Evolutionary conservation across 352 stramenopile species (phyloP).

Genomic region (Globisporangium uncinulatum): DNA sequence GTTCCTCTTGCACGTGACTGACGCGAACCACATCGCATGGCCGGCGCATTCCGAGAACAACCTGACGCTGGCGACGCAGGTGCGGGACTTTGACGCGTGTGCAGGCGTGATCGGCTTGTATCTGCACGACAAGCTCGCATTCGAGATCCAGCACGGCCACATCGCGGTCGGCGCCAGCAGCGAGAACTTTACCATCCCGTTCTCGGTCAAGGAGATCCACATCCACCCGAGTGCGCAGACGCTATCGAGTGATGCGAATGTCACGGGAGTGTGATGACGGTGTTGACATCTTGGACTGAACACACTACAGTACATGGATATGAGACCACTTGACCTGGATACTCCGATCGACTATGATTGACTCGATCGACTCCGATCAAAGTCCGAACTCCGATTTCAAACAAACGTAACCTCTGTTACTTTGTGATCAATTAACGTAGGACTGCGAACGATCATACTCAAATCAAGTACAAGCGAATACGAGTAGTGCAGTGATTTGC

Average conservation of each 20-base stretch:
- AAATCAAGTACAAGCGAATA: too few species aligned
- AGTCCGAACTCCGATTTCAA: too few species aligned
- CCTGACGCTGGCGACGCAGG: conserved; percentile 41
- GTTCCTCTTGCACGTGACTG: conserved; percentile 46
- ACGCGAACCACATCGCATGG: conserved; percentile 49
- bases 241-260: background rate
- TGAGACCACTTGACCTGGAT: too few species aligned
- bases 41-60: conserved; percentile 58
- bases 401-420: too few species aligned
- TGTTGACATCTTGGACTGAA: too few species aligned
- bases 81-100: conserved; percentile 60
- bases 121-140: conserved; percentile 52
- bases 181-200: conserved; percentile 71
- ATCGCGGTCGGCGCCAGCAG: conserved; percentile 51
- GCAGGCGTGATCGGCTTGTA: conserved; percentile 61
- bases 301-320: too few species aligned
- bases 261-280: too few species aligned
- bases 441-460: too few species aligned
- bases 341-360: too few species aligned
- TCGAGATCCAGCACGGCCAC: conserved; percentile 55
- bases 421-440: too few species aligned
- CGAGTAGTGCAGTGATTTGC: too few species aligned
- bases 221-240: conserved; percentile 36
- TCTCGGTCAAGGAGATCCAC: conserved; percentile 56
- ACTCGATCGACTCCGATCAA: too few species aligned